Evolutionary conservation across 805 yeast genomes (phyloP).

Genomic region (Candida argentea): DNA sequence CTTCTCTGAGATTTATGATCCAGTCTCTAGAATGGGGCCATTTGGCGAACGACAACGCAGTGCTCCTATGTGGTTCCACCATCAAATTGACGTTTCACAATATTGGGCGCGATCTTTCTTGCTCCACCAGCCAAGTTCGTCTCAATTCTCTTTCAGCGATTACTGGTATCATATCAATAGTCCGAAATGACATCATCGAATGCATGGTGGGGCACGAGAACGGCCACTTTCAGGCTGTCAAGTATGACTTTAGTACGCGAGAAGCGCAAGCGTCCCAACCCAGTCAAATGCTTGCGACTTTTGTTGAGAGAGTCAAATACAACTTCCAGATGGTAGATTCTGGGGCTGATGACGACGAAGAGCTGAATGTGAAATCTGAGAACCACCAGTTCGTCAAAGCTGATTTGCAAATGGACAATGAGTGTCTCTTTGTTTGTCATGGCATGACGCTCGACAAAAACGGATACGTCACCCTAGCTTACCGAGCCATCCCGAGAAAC

Average conservation of each 20-base stretch:
- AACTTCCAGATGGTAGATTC: constrained; percentile 14
- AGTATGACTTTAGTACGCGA: constrained; percentile 3
- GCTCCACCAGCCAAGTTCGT: neutral
- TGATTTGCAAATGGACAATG: constrained; percentile 6
- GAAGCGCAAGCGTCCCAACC: constrained; percentile 1
- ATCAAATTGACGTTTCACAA: no score
- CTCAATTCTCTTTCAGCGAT: constrained; percentile 1
- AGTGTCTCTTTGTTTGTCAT: constrained; percentile 18
- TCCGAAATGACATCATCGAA: constrained; percentile 1
- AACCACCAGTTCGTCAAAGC: neutral
- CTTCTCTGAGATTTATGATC: no score
- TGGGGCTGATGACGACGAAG: constrained; percentile 8
- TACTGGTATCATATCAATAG: constrained; percentile 1
- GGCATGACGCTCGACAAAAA: constrained; percentile 11
- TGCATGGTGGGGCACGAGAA: constrained; percentile 10
- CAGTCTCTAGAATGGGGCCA: no score
- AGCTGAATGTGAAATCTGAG: constrained; percentile 1
- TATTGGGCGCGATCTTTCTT: no score
- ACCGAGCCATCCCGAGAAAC: constrained; percentile 17
- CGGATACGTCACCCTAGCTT: constrained; percentile 14
- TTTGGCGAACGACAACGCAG: no score
- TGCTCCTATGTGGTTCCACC: no score
- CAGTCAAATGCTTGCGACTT: constrained; percentile 5
- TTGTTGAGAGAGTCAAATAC: constrained; percentile 12
- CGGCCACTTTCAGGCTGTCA: constrained; percentile 11